Evolutionary conservation across 2,329 filamentous ascomycete species (phyloP).

Genomic region (Colletotrichum chrysophilum): DNA sequence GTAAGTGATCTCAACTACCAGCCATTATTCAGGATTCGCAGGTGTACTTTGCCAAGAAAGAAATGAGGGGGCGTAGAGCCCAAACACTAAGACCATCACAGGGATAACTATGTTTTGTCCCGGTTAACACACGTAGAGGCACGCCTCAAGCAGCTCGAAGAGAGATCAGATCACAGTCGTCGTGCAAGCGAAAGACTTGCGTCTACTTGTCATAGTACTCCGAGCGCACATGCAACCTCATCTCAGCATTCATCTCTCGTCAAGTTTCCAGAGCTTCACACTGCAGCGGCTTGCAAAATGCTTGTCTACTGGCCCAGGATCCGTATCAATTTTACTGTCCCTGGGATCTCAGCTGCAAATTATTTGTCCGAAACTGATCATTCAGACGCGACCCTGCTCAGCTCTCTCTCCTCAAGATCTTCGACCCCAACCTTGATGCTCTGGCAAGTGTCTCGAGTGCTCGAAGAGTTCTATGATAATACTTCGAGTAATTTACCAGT

Average conservation of each 20-base stretch:
- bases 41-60: background rate
- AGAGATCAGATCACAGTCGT: background rate
- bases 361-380: background rate
- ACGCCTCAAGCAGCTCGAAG: background rate
- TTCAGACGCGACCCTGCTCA: background rate
- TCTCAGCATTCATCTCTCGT: background rate
- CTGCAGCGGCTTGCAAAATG: constrained; percentile 1
- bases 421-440: background rate
- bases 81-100: background rate
- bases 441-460: background rate
- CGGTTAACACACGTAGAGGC: background rate
- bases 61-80: background rate
- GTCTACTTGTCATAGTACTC: background rate
- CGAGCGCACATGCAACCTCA: background rate
- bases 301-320: constrained; percentile 5
- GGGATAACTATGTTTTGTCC: background rate
- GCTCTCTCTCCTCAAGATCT: background rate
- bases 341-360: background rate
- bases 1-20: background rate
- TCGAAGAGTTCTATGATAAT: background rate
- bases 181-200: background rate
- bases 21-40: background rate
- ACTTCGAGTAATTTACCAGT: background rate
- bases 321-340: background rate
- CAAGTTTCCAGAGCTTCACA: constrained; percentile 1